Conservation (phyloP, 805 yeast species). For the Metschnikowia chrysomelidarum region DNA sequence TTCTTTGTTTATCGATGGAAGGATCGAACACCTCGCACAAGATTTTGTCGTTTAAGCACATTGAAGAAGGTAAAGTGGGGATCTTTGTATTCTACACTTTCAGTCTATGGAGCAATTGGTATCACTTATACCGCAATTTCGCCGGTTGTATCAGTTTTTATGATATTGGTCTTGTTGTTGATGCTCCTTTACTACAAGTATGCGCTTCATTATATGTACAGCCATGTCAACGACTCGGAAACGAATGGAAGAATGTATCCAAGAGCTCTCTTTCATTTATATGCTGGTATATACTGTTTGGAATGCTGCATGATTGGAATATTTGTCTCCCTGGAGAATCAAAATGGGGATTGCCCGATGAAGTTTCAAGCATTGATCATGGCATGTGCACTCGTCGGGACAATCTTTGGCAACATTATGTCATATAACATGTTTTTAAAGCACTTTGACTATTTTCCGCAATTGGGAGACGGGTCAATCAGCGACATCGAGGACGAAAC, state of each 20-base stretch:
- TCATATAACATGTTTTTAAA: constrained; percentile 42
- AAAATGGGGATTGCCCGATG: constrained; percentile 42
- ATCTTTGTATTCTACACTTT: constrained; percentile 67
- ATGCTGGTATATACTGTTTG: constrained; percentile 77
- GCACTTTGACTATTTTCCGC: constrained; percentile 32
- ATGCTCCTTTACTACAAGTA: constrained; percentile 69
- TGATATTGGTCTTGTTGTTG: constrained; percentile 52
- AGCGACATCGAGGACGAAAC: constrained; percentile 1
- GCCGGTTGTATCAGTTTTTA: constrained; percentile 67
- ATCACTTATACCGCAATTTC: constrained; percentile 76
- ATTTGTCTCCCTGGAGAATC: constrained; percentile 58
- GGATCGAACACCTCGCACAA: constrained; percentile 64
- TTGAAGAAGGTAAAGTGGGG: constrained; percentile 70
- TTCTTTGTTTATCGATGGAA: constrained; percentile 31
- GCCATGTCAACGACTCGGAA: constrained; percentile 52
- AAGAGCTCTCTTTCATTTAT: constrained; percentile 69
- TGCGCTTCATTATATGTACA: constrained; percentile 57
- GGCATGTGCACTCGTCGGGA: constrained; percentile 48
- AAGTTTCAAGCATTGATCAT: constrained; percentile 51
- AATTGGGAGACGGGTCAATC: constrained; percentile 4
- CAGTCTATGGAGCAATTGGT: constrained; percentile 77
- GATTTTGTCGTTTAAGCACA: constrained; percentile 42
- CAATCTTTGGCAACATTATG: constrained; percentile 56
- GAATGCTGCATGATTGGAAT: constrained; percentile 78
- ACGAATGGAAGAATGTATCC: constrained; percentile 73